Evolutionary conservation across 2,329 filamentous ascomycete genomes (phyloP), one percentile per base, ranked within the genome.

Genomic region (Penicillium sp.): DNA sequence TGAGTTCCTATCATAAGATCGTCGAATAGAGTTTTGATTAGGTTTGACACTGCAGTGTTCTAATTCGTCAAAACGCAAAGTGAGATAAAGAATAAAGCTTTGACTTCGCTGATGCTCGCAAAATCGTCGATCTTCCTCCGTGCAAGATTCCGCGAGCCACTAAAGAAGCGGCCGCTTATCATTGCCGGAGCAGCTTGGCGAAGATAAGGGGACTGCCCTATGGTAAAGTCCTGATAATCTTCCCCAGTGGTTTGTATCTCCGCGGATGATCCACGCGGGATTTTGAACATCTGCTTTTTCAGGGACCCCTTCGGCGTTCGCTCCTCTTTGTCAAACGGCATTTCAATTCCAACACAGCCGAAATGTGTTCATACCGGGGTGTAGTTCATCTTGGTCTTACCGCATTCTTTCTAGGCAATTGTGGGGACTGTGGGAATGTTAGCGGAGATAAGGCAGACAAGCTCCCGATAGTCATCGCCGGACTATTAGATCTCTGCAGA

Each of bases 151-250:
- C 5, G 39, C 7, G 23, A 24, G 18, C 60, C 46, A 62, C 48
- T 61, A 6, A 55, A 18, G 34, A 10, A 19, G 24, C 19, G 3
- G n/a, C 9, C 6, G 24, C 49, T 57, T 61, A 59, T 61, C 58
- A 49, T 26, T 23, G 47, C 49, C 24, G 11, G 11, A 28, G 23
- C 18, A 6, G 23, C 39, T 43, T 43, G 39, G 23, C 39, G 24
- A 26, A 43, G 39, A 43, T 43, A 43, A 37, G 39, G 2, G 3
- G 18, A 23, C n/a, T n/a, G n/a, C n/a, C n/a, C n/a, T n/a, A n/a
- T n/a, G n/a, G n/a, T 3, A 6, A 21, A 4, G 11, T 24, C 16
- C 34, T 37, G 16, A 37, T 37, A 11, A 36, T 36, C 14, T 5
- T 10, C 33, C n/a, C 16, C 14, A 40, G 18, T 18, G 7, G 7